A percentile compares a stretch with the other conserved stretches of the same genome.
Evolutionary conservation across 2,329 filamentous ascomycete species (phyloP).

Genomic region (Blastomyces silverae): DNA sequence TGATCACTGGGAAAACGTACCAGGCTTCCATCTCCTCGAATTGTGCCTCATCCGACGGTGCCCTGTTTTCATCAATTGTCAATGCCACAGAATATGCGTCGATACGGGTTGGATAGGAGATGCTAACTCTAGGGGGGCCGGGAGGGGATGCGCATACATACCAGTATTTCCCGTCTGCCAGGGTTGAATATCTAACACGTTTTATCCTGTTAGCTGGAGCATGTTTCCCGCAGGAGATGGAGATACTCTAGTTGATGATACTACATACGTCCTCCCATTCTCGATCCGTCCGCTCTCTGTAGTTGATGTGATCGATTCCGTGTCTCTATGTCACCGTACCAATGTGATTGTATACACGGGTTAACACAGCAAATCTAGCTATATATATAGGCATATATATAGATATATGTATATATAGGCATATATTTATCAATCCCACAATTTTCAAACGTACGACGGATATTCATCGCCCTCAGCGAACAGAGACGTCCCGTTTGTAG

Average conservation of each 20-base stretch:
- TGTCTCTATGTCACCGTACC: neutral
- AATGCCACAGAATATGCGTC: too few relatives aligned
- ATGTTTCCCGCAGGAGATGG: neutral
- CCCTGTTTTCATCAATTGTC: neutral
- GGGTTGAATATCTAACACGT: neutral
- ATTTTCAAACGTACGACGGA: neutral
- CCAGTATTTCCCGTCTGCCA: neutral
- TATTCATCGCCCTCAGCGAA: neutral
- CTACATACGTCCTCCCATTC: too few relatives aligned
- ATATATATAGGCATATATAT: neutral
- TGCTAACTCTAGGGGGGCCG: neutral
- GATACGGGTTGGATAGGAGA: neutral
- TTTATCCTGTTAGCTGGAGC: neutral
- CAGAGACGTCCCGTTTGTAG: neutral
- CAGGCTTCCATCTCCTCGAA: conserved; percentile 2
- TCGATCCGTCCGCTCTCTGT: too few relatives aligned
- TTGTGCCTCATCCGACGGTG: neutral
- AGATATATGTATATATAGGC: neutral
- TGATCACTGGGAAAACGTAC: neutral
- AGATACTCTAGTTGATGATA: neutral
- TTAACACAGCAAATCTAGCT: neutral
- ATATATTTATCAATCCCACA: neutral
- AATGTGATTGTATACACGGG: neutral
- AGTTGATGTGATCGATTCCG: neutral
- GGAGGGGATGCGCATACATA: neutral